Evolutionary conservation across 768 basidiomycete species (phyloP), one percentile per base, ranked within the genome.

Genomic region (Auricularia sp.): DNA sequence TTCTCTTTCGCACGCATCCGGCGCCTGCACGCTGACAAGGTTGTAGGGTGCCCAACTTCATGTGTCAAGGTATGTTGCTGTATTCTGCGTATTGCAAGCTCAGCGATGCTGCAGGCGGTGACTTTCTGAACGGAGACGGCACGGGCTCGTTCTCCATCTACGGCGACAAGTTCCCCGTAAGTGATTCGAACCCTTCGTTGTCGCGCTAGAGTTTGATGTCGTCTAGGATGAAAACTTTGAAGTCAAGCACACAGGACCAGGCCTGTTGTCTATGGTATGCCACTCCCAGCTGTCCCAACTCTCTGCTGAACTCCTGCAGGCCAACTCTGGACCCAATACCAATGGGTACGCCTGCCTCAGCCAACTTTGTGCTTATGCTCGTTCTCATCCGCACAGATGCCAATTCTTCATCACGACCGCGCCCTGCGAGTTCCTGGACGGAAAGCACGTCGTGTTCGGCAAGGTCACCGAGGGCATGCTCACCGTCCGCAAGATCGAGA

Each of bases 141-240:
- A 98, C 96, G 1, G 97, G 97, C 1, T 86, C 88, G 0, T 94
- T 95, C 76, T 96, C 93, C n/a, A 92, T 99, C 68, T 98, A 97
- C 70, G 96, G 96, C 33, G 89, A 92, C 70, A 93, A 91, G 69
- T 96, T 96, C 71, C 89, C 88, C 0, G 94, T 95, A 54, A 65
- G 85, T 77, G 16, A 21, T 21, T 11, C 21, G 0, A 36, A 58
- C 21, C 36, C 6, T 61, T 66, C n/a, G 2, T 61, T 29, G 3
- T 7, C 14, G n/a, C 35, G 44, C 29, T 21, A 29, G 5, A 21
- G 18, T n/a, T 21, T 65, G 24, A 54, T 67, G 11, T 18, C 56
- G 29, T 56, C 6, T 67, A 95, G 88, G 96, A 98, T 71, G 96
- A 98, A 79, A 98, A 94, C 75, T 98, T 98, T 71, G 81, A 83